phyloP scores from a whole-genome alignment of 208 protist genomes.

The Acanthamoeba sp. region DNA sequence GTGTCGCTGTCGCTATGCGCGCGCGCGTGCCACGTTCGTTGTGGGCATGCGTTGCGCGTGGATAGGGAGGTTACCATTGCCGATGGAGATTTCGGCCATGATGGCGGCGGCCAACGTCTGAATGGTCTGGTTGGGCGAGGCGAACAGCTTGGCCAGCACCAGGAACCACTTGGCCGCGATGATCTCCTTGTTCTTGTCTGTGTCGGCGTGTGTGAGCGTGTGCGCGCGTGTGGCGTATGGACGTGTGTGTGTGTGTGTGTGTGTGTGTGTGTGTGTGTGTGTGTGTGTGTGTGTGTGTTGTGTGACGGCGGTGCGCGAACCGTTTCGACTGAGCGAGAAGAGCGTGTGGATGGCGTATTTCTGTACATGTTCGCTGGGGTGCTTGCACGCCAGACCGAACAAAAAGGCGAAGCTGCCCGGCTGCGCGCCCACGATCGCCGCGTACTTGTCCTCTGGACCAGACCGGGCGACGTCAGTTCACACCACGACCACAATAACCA shows the following conservation, averaged over 20 bases:
- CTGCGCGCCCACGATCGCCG: conserved; percentile 6
- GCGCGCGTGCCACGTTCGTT: neutral
- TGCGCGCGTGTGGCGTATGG: neutral
- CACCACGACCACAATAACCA: no score
- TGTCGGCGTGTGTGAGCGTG: no score
- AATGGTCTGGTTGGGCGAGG: neutral
- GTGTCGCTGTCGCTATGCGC: no score
- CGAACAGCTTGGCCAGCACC: conserved; percentile 31
- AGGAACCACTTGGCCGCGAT: conserved; percentile 16
- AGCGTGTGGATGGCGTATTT: conserved; percentile 20
- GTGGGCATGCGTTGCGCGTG: neutral
- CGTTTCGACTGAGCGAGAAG: conserved; percentile 4
- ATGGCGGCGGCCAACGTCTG: conserved; percentile 18
- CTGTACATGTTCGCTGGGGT: conserved; percentile 15
- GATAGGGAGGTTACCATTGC: neutral
- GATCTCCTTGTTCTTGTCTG: neutral
- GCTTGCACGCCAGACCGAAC: conserved; percentile 33
- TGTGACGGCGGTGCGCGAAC: neutral
- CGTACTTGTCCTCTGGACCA: conserved; percentile 43
- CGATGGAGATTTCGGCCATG: conserved; percentile 41
- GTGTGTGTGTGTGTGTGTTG: no score
- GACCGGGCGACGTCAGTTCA: no score
- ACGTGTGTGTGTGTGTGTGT: neutral
- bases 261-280: neutral
- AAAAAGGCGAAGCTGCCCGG: conserved; percentile 17